Evolutionary conservation across 2,329 filamentous ascomycete genomes (phyloP).

Genomic region (Mollisiaceae sp.): DNA sequence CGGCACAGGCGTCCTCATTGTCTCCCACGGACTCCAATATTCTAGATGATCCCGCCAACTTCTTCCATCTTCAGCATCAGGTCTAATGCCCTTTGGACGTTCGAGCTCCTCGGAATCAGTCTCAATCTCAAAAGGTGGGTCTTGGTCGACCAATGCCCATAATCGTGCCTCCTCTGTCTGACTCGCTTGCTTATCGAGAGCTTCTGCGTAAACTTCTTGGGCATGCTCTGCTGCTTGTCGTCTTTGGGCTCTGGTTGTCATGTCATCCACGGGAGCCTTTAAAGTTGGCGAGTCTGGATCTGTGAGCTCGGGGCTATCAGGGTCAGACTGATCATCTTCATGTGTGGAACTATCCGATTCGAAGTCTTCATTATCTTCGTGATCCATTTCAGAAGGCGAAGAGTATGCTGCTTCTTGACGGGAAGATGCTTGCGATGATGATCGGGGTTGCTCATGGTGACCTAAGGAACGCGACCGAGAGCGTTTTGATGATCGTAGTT

Average conservation of each 20-base stretch:
- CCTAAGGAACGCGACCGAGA: conserved; percentile 29
- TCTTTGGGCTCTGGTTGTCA: background rate
- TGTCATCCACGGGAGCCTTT: background rate
- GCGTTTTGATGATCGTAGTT: conserved; percentile 31
- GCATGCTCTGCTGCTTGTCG: conserved; percentile 21
- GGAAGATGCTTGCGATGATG: background rate
- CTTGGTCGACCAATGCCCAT: conserved; percentile 39
- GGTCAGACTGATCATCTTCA: background rate
- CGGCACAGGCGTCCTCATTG: conserved; percentile 29
- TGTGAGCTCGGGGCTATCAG: background rate
- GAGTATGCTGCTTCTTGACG: background rate
- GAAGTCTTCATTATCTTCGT: background rate
- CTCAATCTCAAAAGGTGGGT: conserved; percentile 36
- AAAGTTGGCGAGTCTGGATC: background rate
- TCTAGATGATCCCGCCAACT: conserved; percentile 39
- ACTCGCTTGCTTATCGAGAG: conserved; percentile 36
- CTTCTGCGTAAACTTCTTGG: conserved; percentile 37
- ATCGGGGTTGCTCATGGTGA: conserved; percentile 24
- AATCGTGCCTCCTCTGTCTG: conserved; percentile 37
- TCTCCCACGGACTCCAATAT: conserved; percentile 42
- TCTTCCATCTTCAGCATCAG: conserved; percentile 13
- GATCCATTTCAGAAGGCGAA: background rate
- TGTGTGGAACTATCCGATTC: background rate
- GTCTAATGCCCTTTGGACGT: conserved; percentile 13
- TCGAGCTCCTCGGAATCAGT: conserved; percentile 19